Evolutionary conservation across 202 grass and related monocot species (phyloP).

Genomic region (Bolboschoenoplectus hybrid): DNA sequence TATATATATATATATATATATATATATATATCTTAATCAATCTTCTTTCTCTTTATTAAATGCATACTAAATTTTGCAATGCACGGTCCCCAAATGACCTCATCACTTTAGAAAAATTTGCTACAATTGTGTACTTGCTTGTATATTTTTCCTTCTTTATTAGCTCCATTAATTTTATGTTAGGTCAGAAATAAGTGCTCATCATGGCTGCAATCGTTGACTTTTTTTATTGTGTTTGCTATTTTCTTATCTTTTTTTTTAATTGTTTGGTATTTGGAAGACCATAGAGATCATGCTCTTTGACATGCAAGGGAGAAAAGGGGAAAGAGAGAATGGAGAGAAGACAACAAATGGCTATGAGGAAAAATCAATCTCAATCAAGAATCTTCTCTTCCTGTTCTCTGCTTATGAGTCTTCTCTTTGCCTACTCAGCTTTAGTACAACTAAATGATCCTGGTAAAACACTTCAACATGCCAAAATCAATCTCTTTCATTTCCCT

Average conservation of each 20-base stretch:
- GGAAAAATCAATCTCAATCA: constrained; percentile 38
- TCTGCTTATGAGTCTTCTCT: constrained; percentile 46
- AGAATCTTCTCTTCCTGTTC: constrained; percentile 38
- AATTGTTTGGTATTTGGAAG: background rate
- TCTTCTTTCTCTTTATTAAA: constrained; percentile 1
- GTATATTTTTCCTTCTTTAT: background rate
- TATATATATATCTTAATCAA: background rate
- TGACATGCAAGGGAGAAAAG: constrained; percentile 18
- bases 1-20: too few relatives aligned
- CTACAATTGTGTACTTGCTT: background rate
- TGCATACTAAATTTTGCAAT: background rate
- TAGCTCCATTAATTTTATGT: background rate
- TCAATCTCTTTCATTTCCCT: background rate
- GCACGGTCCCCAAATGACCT: background rate
- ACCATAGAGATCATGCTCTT: background rate
- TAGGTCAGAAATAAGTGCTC: background rate
- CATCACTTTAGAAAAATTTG: background rate
- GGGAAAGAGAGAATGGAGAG: background rate
- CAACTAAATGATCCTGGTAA: constrained; percentile 52
- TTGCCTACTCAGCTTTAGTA: constrained; percentile 53
- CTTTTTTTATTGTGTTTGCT: background rate
- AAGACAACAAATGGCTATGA: constrained; percentile 16
- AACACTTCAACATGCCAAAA: background rate
- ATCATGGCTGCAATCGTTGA: constrained; percentile 17
- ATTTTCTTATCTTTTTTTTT: background rate